Conservation (phyloP, 148 eudicot species). For the Nepenthes mirabilis region DNA sequence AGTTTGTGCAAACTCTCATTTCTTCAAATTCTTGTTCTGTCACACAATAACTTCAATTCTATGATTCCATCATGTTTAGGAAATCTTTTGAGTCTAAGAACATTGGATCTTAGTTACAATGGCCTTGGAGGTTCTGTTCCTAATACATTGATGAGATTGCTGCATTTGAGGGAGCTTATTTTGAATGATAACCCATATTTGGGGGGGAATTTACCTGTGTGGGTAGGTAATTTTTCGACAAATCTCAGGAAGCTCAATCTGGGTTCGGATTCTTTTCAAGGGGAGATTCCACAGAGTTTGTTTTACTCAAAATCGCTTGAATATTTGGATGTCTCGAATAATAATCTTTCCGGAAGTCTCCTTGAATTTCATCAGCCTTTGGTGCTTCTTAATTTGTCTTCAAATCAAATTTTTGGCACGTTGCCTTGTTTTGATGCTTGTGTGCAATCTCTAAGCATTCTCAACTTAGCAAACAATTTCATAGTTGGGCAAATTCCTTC, state of each 20-base stretch:
- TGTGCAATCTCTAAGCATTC: constrained; percentile 39
- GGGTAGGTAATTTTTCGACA: constrained; percentile 62
- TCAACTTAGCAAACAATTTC: constrained; percentile 68
- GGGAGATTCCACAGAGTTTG: constrained; percentile 58
- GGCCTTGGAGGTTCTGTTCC: constrained; percentile 44
- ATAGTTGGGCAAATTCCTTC: constrained; percentile 76
- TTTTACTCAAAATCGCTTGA: constrained; percentile 39
- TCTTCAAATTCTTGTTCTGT: constrained; percentile 51
- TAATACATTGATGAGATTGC: constrained; percentile 25
- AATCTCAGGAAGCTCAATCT: constrained; percentile 40
- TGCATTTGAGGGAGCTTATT: constrained; percentile 27
- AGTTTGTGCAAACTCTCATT: constrained; percentile 51
- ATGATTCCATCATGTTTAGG: constrained; percentile 50
- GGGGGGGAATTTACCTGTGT: constrained; percentile 45
- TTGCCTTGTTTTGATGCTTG: constrained; percentile 65
- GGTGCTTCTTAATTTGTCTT: constrained; percentile 50
- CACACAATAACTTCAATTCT: constrained; percentile 45
- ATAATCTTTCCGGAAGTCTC: constrained; percentile 43
- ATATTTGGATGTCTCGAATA: constrained; percentile 66
- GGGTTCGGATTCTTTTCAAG: constrained; percentile 50
- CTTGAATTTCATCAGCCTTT: constrained; percentile 57
- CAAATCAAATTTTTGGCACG: constrained; percentile 58
- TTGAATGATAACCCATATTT: constrained; percentile 30
- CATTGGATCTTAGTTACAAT: constrained; percentile 54
- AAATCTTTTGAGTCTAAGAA: constrained; percentile 24